phyloP scores from a whole-genome alignment of 352 stramenopile genomes.

The Pythium coloratum region DNA sequence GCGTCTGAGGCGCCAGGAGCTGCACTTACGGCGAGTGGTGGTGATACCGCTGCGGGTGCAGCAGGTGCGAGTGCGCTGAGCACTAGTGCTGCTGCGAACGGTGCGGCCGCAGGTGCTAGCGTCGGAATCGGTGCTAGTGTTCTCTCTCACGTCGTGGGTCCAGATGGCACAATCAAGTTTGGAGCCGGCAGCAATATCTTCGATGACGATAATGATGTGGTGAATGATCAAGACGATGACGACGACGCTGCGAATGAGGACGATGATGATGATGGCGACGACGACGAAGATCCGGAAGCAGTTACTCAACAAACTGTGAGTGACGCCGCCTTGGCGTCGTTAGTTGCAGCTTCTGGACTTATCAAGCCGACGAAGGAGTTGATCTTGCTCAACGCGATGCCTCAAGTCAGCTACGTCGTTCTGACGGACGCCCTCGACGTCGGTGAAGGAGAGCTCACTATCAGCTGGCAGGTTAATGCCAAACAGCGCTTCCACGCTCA shows the following conservation, averaged over 20 bases:
- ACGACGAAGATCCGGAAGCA: constrained; percentile 18
- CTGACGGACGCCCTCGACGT: constrained; percentile 44
- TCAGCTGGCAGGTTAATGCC: constrained; percentile 61
- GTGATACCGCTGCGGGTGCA: neutral
- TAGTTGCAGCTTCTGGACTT: constrained; percentile 30
- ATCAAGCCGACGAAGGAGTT: constrained; percentile 39
- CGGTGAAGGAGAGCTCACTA: constrained; percentile 54
- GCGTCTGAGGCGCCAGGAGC: neutral
- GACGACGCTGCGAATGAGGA: constrained; percentile 15
- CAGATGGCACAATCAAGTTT: neutral
- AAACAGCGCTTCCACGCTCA: constrained; percentile 51
- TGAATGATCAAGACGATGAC: constrained; percentile 12
- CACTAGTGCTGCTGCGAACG: neutral
- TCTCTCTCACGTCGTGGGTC: neutral
- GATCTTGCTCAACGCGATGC: constrained; percentile 47
- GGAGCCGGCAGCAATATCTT: neutral
- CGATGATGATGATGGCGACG: constrained; percentile 23
- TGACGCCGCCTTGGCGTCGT: constrained; percentile 19
- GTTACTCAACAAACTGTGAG: neutral
- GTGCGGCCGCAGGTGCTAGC: neutral
- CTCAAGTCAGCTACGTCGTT: constrained; percentile 52
- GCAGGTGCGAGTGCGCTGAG: neutral
- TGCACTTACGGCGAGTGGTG: too few relatives aligned
- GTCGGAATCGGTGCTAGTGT: neutral
- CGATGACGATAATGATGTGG: neutral